These are phyloP conservation scores for Sphagnum fallax DNA, from an alignment of 228 moss, liverwort and hornwort species.

Conservation along the genomic window DNA sequence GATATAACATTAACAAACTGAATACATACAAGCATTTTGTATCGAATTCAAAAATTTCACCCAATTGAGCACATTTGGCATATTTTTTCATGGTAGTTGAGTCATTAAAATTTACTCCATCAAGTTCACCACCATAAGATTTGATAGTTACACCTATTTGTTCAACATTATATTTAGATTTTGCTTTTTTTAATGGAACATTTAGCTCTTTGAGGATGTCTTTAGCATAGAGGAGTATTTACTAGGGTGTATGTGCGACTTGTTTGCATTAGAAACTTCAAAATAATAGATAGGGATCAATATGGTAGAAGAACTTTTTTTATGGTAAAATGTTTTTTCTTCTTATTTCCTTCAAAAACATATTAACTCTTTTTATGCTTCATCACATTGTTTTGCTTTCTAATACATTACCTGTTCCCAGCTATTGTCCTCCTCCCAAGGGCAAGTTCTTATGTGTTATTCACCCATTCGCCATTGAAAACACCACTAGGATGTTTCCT, in stretches of 20 bases:
- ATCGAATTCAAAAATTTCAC: conserved; percentile 6
- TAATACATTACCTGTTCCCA: not conserved
- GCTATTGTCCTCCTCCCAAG: too few relatives aligned
- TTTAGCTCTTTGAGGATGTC: conserved; percentile 3
- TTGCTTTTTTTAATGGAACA: conserved; percentile 1
- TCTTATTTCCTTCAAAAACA: not conserved
- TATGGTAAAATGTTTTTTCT: not conserved
- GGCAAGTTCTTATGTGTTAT: too few relatives aligned
- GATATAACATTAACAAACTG: too few relatives aligned
- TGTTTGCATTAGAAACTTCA: conserved; percentile 10
- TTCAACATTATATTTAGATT: conserved; percentile 4
- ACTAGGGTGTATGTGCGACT: conserved; percentile 18
- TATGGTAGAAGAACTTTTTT: not conserved
- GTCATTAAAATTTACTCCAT: conserved; percentile 6
- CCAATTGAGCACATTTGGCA: conserved; percentile 8
- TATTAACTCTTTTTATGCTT: not conserved
- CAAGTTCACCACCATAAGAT: conserved; percentile 6
- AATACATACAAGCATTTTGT: too few relatives aligned
- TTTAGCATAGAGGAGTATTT: conserved; percentile 10
- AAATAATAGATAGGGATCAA: not conserved
- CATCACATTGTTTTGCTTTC: not conserved
- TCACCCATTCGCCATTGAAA: too few relatives aligned
- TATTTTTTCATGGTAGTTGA: conserved; percentile 4
- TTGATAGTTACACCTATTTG: not conserved
- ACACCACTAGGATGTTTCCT: too few relatives aligned